Percentiles rank a stretch among this genome's conserved stretches.
Evolutionary conservation across 345 rosid genomes (phyloP).

Genomic region (Raphanus raphanistrum): DNA sequence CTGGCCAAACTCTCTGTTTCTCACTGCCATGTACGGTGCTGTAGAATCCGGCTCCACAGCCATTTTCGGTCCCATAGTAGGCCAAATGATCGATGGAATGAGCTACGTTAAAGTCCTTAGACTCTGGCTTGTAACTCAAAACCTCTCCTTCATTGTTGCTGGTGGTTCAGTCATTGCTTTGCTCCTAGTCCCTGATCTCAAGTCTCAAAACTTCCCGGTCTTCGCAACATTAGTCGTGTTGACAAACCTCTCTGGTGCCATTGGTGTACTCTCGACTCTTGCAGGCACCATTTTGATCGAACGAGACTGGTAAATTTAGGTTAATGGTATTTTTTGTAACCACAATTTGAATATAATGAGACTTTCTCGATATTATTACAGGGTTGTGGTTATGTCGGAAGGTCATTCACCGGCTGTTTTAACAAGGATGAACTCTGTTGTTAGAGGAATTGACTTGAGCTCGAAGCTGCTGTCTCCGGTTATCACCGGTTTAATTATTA

Average conservation of each 20-base stretch:
- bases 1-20: conserved; percentile 86
- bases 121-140: conserved; percentile 76
- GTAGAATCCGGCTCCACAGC: conserved; percentile 74
- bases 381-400: conserved; percentile 88
- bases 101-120: conserved; percentile 65
- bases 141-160: conserved; percentile 69
- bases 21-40: conserved; percentile 78
- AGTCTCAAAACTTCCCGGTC: conserved; percentile 42
- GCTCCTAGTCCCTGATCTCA: conserved; percentile 48
- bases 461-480: conserved; percentile 88
- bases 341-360: not conserved
- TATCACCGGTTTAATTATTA: conserved; percentile 68
- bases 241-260: conserved; percentile 73
- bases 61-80: conserved; percentile 63
- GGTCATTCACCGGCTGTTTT: conserved; percentile 50
- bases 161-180: conserved; percentile 66
- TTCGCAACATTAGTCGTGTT: conserved; percentile 49
- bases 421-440: conserved; percentile 62
- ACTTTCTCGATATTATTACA: conserved; percentile 25
- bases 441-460: conserved; percentile 71
- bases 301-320: conserved; percentile 72
- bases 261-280: conserved; percentile 78
- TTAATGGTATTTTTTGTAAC: not conserved
- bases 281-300: conserved; percentile 83
- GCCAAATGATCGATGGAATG: conserved; percentile 61